phyloP scores from a whole-genome alignment of 768 basidiomycete genomes.

The Suillus americanus region DNA sequence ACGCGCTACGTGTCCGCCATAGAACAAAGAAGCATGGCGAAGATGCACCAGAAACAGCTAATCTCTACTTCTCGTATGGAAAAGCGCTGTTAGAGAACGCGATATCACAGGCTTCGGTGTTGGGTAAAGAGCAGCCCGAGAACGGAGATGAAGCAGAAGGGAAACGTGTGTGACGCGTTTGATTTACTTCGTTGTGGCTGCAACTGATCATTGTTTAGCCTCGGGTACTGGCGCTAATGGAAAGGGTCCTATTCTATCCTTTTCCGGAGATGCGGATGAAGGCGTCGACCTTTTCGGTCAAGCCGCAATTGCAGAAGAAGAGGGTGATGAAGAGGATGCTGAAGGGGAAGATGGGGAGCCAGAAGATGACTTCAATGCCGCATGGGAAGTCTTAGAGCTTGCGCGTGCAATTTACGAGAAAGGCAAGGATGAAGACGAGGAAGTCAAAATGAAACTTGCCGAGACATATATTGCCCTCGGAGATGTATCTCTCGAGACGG shows the following conservation, averaged over 20 bases:
- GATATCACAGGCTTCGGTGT: conserved; percentile 79
- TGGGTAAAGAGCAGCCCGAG: conserved; percentile 82
- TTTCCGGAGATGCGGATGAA: conserved; percentile 79
- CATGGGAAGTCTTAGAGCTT: conserved; percentile 97
- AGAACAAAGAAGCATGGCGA: conserved; percentile 80
- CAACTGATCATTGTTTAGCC: conserved; percentile 16
- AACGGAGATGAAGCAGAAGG: conserved; percentile 45
- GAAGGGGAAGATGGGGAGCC: conserved; percentile 76
- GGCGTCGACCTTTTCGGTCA: conserved; percentile 67
- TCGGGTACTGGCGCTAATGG: conserved; percentile 36
- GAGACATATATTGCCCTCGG: conserved; percentile 90
- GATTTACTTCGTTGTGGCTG: not conserved
- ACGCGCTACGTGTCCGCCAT: conserved; percentile 13
- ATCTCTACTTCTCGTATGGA: conserved; percentile 89
- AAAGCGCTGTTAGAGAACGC: conserved; percentile 93
- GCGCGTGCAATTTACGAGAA: conserved; percentile 86
- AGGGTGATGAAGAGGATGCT: conserved; percentile 53
- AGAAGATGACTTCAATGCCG: conserved; percentile 97
- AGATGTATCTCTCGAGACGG: conserved; percentile 96
- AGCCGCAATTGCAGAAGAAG: conserved; percentile 49
- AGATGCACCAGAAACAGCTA: conserved; percentile 79
- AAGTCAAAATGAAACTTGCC: conserved; percentile 77
- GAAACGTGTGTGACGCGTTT: conserved; percentile 28
- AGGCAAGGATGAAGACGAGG: conserved; percentile 55
- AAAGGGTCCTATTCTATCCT: conserved; percentile 68